Evolutionary conservation across 2,329 filamentous ascomycete species (phyloP), one percentile per base, ranked within the genome.

Genomic region (Purpureocillium lavendulum): DNA sequence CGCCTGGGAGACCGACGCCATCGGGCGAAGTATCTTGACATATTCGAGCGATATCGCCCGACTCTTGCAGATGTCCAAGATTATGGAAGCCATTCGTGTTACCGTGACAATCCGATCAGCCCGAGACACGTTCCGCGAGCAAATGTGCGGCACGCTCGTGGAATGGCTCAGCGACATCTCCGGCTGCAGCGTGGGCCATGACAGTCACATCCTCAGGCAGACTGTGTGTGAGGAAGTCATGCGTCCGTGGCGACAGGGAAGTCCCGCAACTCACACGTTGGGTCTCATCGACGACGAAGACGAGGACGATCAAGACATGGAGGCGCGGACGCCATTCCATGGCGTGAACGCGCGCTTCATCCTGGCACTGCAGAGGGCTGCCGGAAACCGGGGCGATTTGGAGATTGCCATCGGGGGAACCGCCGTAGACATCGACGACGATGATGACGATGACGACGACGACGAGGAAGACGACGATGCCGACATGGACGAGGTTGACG

Each of bases 101-200:
- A 97, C 92, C 0, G 87, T 96, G 36, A 98, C 92, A 1, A 88
- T 98, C 45, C 80, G 92, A 33, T 95, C 90, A 9, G 80, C 92
- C 5, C 77, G 94, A 50, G 92, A 98, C 62, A 97, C 88, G 0
- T 98, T 97, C 64, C 77, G 92, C 43, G 92, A 98, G 58, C 86
- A 97, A 58, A 98, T 98, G 94, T 96, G 89, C 52, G 88, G 86
- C n/a, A 87, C 88, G 13, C 90, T 98, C 45, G 84, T 98, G 39
- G 89, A 96, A 52, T 98, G 94, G 94, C 73, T 98, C 15, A 76
- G 82, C 38, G 94, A 98, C 60, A 94, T 98, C 52, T 78, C 88
- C 7, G 88, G 88, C 24, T 96, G 89, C 60, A 84, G 80, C 39
- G 84, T 95, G 35, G 87, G 87, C 2, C 70, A 78, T 26, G 87